These are phyloP conservation scores for Aspergillus piperis DNA, from an alignment of 2,329 filamentous ascomycete species.

Conservation along the genomic window DNA sequence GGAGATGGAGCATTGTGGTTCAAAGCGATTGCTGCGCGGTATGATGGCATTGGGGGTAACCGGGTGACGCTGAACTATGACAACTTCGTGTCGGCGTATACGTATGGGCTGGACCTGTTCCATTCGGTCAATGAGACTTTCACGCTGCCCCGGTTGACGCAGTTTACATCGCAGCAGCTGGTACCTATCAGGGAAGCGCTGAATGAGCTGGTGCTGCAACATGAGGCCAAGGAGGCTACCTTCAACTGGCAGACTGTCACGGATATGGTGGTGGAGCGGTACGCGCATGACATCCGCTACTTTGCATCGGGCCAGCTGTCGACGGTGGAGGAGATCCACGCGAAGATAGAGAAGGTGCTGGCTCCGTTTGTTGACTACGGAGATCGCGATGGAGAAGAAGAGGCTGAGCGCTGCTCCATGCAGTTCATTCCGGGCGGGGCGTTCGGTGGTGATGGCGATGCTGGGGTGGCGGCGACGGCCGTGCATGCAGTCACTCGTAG, in stretches of 20 bases:
- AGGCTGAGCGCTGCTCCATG: conserved; percentile 35
- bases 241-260: conserved; percentile 68
- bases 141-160: conserved; percentile 43
- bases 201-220: conserved; percentile 40
- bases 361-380: conserved; percentile 40
- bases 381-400: conserved; percentile 27
- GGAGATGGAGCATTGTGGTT: conserved; percentile 15
- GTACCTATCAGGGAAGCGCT: conserved; percentile 48
- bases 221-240: conserved; percentile 27
- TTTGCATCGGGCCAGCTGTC: conserved; percentile 31
- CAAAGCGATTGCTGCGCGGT: conserved; percentile 32
- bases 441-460: conserved; percentile 1
- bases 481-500: conserved; percentile 33
- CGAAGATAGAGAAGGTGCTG: conserved; percentile 33
- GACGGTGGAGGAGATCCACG: conserved; percentile 26
- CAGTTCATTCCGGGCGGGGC: conserved; percentile 36
- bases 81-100: conserved; percentile 51
- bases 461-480: conserved; percentile 26
- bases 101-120: conserved; percentile 47
- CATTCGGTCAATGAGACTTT: conserved; percentile 27
- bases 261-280: conserved; percentile 67
- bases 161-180: conserved; percentile 35
- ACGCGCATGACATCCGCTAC: conserved; percentile 56
- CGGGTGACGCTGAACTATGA: conserved; percentile 52
- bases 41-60: conserved; percentile 36